These are phyloP conservation scores for Exobasidium rhododendri DNA, from an alignment of 1,284 basidiomycete genomes.

Conservation along the genomic window DNA sequence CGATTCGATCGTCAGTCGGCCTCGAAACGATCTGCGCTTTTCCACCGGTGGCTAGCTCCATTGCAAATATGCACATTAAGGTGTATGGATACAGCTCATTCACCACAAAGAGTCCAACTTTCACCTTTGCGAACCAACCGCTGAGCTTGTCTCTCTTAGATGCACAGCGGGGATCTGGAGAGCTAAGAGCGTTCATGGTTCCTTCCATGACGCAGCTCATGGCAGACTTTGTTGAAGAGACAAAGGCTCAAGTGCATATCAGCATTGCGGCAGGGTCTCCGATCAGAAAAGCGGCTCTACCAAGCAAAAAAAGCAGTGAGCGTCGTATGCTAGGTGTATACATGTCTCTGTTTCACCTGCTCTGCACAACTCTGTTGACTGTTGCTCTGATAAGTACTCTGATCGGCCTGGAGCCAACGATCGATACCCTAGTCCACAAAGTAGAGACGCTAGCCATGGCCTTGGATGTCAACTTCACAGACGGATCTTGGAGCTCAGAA, in stretches of 20 bases:
- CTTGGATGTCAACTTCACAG: conserved; percentile 2
- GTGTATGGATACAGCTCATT: not conserved
- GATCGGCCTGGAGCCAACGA: not conserved
- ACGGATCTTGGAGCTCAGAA: not conserved
- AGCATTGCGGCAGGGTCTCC: not conserved
- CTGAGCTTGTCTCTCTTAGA: not conserved
- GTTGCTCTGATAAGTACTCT: not conserved
- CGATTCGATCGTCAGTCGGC: not conserved
- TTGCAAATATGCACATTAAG: not conserved
- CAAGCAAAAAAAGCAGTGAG: not conserved
- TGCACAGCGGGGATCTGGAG: not conserved
- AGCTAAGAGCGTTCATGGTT: not conserved
- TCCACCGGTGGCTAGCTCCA: not conserved
- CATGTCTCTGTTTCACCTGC: not conserved
- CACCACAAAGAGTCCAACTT: not conserved
- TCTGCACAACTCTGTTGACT: not conserved
- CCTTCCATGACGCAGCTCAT: conserved; percentile 1
- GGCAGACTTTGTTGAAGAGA: not conserved
- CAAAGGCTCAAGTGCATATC: not conserved
- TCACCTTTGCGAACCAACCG: not conserved
- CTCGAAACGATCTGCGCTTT: not conserved
- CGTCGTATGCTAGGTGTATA: no score
- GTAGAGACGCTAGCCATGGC: conserved; percentile 1
- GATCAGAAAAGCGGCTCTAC: not conserved
- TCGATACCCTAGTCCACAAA: not conserved